Evolutionary conservation across 192 early-diverging fungal species (phyloP), one percentile per base, ranked within the genome.

Genomic region (Linnemannia elongata): DNA sequence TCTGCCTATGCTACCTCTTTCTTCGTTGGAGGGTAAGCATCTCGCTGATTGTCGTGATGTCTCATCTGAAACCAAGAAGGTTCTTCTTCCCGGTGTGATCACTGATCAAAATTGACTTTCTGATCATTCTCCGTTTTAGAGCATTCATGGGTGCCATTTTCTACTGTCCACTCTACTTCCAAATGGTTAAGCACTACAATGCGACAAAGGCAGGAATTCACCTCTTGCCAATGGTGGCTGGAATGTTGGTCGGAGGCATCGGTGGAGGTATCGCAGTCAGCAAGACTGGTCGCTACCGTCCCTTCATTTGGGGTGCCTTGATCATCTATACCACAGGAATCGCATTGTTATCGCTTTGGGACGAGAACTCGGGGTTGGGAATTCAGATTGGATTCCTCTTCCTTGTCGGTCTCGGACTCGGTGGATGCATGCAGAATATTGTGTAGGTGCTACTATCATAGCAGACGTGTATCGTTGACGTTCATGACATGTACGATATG

Each of bases 141-240:
- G 73, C 83, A 17, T 91, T 92, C 78, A 89, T 92, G 77, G 83
- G 86, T 24, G 80, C 80, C 15, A 87, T 94, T 3, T 97, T 92
- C 82, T 98, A 95, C 88, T 80, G 94, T 13, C 91, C 94, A 0
- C 55, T 94, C n/a, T 97, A 94, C 87, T 97, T 96, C 81, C 93
- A 96, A 72, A 78, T 96, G 54, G 95, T 97, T 10, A 89, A 90
- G 24, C 81, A 82, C 7, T 57, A 60, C 15, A 69, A 42, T 35
- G 94, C 98, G 1, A 95, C 95, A 10, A 42, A 80, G 9, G 90
- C 95, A n/a, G 96, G 97, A 17, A 57, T 99, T 47, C 89, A 94
- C 42, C 79, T 94, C 22, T 83, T 99, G 41, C 96, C 97, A 3
- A 83, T 96, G 18, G 91, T 98, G 8, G 78, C 94, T 36, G 90